Conservation (phyloP, 2,329 filamentous ascomycete genomes). For the Diaporthe vexans region DNA sequence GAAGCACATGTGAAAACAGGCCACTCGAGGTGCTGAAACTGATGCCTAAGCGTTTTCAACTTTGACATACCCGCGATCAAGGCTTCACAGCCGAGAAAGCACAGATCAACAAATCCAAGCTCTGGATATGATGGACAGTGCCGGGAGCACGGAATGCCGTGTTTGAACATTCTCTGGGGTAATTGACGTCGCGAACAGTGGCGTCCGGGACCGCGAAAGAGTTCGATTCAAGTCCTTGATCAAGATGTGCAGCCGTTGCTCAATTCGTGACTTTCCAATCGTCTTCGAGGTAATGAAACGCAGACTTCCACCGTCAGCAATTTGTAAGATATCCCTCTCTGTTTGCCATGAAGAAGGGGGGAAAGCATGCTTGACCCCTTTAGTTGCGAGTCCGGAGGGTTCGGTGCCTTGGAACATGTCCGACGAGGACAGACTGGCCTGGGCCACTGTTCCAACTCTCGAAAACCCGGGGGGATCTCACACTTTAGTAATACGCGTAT, state of each 20-base stretch:
- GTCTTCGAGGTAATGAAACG: neutral
- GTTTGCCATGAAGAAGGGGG: too few species aligned
- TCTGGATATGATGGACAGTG: neutral
- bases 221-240: neutral
- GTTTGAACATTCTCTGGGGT: neutral
- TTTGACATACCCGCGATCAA: neutral
- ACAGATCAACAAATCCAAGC: neutral
- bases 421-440: neutral
- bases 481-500: conserved; percentile 17
- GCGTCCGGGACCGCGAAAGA: neutral
- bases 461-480: neutral
- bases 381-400: neutral
- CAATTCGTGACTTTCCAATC: neutral
- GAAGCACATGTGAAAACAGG: too few species aligned
- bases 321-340: neutral
- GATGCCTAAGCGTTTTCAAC: neutral
- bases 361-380: neutral
- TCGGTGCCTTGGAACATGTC: neutral
- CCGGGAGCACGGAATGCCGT: neutral
- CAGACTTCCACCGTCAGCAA: neutral
- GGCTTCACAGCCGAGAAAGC: neutral
- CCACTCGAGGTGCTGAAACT: neutral
- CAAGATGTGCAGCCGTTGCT: neutral
- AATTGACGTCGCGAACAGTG: neutral
- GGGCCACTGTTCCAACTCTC: neutral